Percentiles rank a stretch among this genome's conserved stretches.
phyloP scores from a whole-genome alignment of 345 rosid genomes.

The Acer yangbiense region DNA sequence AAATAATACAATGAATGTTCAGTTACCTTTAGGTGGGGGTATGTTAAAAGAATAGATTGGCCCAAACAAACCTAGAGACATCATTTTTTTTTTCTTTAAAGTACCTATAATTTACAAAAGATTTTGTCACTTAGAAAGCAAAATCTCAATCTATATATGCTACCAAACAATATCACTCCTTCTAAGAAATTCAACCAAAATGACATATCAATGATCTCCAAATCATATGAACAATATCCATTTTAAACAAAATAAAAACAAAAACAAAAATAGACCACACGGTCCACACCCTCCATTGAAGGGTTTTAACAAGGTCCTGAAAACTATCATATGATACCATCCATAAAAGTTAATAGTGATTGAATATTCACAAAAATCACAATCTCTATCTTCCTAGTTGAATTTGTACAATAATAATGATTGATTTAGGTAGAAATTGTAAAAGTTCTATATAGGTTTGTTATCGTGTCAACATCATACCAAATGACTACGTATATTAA shows the following conservation, averaged over 20 bases:
- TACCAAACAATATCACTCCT: background rate
- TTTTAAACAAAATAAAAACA: no score
- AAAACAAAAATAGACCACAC: no score
- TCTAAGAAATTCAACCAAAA: background rate
- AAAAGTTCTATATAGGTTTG: no score
- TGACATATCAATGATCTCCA: background rate
- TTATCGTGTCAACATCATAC: no score
- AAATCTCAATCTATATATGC: background rate
- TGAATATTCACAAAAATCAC: background rate
- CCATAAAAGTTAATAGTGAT: background rate
- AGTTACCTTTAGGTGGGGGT: no score
- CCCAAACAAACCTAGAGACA: no score
- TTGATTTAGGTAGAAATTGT: no score
- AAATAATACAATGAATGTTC: no score
- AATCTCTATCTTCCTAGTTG: background rate
- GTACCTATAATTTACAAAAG: conserved; percentile 9
- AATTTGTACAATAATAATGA: background rate
- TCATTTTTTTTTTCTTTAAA: background rate
- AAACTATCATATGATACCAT: background rate
- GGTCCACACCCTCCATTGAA: no score
- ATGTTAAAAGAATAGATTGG: no score
- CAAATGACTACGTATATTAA: background rate
- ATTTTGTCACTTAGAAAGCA: background rate
- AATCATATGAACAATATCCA: background rate
- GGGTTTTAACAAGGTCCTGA: background rate